Evolutionary conservation across 148 eudicot species (phyloP).

Genomic region (Oxyria digyna): DNA sequence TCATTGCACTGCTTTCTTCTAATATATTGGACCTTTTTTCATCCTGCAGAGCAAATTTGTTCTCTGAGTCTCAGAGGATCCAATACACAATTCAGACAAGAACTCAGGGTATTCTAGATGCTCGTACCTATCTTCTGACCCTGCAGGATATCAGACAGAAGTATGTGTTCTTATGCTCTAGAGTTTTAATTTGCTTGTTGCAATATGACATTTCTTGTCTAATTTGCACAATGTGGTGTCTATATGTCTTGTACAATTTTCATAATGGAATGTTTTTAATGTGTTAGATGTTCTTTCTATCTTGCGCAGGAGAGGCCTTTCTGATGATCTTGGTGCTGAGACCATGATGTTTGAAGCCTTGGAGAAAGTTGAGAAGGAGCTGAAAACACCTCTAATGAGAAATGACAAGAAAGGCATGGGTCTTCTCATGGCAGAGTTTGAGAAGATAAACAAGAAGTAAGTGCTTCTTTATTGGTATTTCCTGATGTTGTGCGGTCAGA

Average conservation of each 20-base stretch:
- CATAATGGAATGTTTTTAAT: neutral
- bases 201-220: neutral
- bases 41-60: conserved; percentile 59
- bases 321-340: conserved; percentile 85
- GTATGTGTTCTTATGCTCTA: conserved; percentile 23
- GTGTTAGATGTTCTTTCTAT: conserved; percentile 4
- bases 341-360: conserved; percentile 87
- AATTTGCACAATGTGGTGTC: neutral
- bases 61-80: conserved; percentile 74
- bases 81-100: conserved; percentile 51
- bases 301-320: conserved; percentile 67
- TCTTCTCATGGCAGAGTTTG: conserved; percentile 64
- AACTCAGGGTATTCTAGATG: conserved; percentile 67
- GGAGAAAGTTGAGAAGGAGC: conserved; percentile 73
- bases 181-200: neutral
- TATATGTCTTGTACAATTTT: neutral
- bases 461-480: conserved; percentile 5
- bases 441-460: conserved; percentile 75
- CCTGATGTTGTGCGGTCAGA: neutral
- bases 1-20: neutral
- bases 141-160: conserved; percentile 69
- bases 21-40: neutral
- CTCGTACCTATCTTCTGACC: conserved; percentile 57
- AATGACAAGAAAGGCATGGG: conserved; percentile 73
- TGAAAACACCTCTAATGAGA: conserved; percentile 85